phyloP scores from a whole-genome alignment of 148 eudicot genomes.

The Bassia scoparia region DNA sequence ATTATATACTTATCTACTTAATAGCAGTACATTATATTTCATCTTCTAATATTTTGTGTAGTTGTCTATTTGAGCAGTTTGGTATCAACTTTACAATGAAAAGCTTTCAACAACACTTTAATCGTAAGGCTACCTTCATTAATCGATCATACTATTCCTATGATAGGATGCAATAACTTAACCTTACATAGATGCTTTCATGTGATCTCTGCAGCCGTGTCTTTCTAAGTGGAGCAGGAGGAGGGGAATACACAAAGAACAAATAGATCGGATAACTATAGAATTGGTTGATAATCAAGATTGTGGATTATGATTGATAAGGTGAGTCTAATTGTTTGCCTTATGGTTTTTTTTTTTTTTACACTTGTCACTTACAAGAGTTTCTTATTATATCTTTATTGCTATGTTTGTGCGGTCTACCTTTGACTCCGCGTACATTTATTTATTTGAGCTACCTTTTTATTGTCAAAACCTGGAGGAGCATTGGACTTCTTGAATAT shows the following conservation, averaged over 20 bases:
- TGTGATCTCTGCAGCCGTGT: too few relatives aligned
- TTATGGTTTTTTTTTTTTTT: neutral
- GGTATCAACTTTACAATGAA: too few relatives aligned
- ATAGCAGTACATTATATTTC: too few relatives aligned
- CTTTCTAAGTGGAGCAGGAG: slow-evolving; percentile 99
- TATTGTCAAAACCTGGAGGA: slow-evolving; percentile 96
- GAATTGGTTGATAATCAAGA: slow-evolving; percentile 99
- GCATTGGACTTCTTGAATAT: slow-evolving; percentile 91
- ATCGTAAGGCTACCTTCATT: too few relatives aligned
- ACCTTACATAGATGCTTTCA: too few relatives aligned
- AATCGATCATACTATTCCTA: too few relatives aligned
- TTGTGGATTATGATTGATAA: slow-evolving; percentile 92
- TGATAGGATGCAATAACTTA: too few relatives aligned
- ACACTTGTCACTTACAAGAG: neutral
- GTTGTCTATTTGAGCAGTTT: too few relatives aligned
- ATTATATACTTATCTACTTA: too few relatives aligned
- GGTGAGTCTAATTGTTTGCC: slow-evolving; percentile 38
- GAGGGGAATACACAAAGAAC: slow-evolving; percentile 94
- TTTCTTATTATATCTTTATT: neutral
- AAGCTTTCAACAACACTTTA: too few relatives aligned
- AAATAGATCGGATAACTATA: slow-evolving; percentile 94
- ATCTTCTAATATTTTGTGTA: too few relatives aligned
- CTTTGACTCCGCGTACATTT: neutral
- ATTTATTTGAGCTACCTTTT: slow-evolving; percentile 11
- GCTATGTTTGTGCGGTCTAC: neutral